Percentiles rank a stretch among this genome's conserved stretches.
Conservation (phyloP, 208 protist genomes). For the Crithidia brevicula region DNA sequence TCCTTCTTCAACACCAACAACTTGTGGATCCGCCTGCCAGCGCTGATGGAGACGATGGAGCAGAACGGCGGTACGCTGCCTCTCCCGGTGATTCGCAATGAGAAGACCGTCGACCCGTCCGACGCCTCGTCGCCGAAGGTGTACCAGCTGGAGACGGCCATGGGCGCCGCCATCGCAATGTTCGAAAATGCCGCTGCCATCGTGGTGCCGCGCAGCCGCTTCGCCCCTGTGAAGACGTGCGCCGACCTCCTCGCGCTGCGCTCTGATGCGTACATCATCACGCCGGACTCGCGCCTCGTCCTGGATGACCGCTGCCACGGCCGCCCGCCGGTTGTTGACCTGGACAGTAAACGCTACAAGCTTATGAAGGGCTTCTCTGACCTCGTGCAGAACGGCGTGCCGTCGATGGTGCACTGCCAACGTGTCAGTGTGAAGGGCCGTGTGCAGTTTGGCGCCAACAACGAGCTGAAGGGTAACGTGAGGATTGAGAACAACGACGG, state of each 20-base stretch:
- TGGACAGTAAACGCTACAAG: slow-evolving; percentile 84
- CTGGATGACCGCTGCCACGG: slow-evolving; percentile 53
- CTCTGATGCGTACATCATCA: slow-evolving; percentile 94
- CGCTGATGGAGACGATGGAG: slow-evolving; percentile 82
- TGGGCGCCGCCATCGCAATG: slow-evolving; percentile 96
- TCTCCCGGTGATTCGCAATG: slow-evolving; percentile 86
- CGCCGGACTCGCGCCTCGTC: slow-evolving; percentile 63
- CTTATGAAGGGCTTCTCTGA: slow-evolving; percentile 64
- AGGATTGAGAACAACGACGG: slow-evolving; percentile 58
- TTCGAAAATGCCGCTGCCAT: slow-evolving; percentile 89
- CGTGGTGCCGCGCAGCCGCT: slow-evolving; percentile 95
- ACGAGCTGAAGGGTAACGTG: slow-evolving; percentile 71
- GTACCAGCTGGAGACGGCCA: slow-evolving; percentile 87
- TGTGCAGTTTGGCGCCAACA: slow-evolving; percentile 59
- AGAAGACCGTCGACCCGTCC: slow-evolving; percentile 84
- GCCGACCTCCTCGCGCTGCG: slow-evolving; percentile 97
- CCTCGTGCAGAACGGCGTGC: slow-evolving; percentile 63
- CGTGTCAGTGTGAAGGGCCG: slow-evolving; percentile 61
- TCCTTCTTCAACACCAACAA: slow-evolving; percentile 99
- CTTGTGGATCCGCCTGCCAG: slow-evolving; percentile 96
- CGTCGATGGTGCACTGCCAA: slow-evolving; percentile 67
- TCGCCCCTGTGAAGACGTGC: slow-evolving; percentile 98
- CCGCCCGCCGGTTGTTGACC: slow-evolving; percentile 61
- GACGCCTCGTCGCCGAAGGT: slow-evolving; percentile 72
- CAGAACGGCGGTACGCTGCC: slow-evolving; percentile 57